Evolutionary conservation across 2,329 filamentous ascomycete species (phyloP), one percentile per base, ranked within the genome.

Genomic region (Hypocreales sp.): DNA sequence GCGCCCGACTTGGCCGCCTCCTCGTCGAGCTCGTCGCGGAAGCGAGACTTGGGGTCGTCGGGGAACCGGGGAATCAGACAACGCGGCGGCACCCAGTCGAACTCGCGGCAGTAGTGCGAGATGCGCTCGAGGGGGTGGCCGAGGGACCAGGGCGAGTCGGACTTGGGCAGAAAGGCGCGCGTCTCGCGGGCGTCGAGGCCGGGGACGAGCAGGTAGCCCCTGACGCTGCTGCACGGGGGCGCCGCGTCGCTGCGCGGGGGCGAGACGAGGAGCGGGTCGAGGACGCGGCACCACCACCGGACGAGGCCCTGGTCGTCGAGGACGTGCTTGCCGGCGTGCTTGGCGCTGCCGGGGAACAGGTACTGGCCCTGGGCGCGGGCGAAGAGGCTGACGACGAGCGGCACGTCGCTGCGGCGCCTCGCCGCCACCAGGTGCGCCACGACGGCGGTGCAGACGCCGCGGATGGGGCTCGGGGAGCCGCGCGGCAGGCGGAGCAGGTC

Each of bases 41-140:
- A 95, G 5, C 90, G 71, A 2, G 84, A 75, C 48, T 98, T 98
- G 1, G 90, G 90, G 36, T 98, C 90, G 47, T 98, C 90, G 1
- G 90, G 90, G 36, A 92, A 93, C 14, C 78, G 76, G 2, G 90
- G 90, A 5, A 98, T 77, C 7, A 95, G 60, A 46, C 80, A 92
- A 33, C 86, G 67, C 1, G 80, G 79, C 5, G 84, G 81, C 4
- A 83, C 72, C 46, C 50, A 54, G 35, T 59, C 62, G 29, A 58
- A 61, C 24, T 72, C 63, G 7, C 66, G 61, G 9, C 66, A 56
- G 40, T 77, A 74, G 31, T 77, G 66, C 0, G 70, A 74, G 25
- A 74, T 69, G 17, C 53, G 50, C 31, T 64, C 72, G 15, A 95
- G 67, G 2, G 84, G 75, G 26, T 79, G 67, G 0, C 81, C 66